Percentiles rank a stretch among this genome's conserved stretches.
phyloP scores from a whole-genome alignment of 2,329 filamentous ascomycete species.

The Aspergillus sp. region DNA sequence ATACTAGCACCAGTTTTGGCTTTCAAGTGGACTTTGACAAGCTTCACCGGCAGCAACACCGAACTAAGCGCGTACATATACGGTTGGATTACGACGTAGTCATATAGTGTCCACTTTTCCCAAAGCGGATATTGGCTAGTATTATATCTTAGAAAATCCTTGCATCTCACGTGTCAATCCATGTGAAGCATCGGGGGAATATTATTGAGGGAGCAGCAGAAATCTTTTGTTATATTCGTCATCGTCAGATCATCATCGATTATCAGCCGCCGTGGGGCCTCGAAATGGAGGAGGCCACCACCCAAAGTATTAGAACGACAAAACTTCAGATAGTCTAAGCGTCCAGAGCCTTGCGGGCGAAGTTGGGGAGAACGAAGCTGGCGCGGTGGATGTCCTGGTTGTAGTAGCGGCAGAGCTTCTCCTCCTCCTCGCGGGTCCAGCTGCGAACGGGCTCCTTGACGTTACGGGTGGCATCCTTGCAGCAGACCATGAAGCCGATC shows the following conservation, averaged over 20 bases:
- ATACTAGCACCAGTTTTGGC: neutral
- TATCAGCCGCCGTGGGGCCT: slow-evolving; percentile 14
- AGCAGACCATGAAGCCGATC: slow-evolving; percentile 99
- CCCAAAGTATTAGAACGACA: slow-evolving; percentile 11
- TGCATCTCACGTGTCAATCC: neutral
- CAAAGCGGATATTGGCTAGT: slow-evolving; percentile 1
- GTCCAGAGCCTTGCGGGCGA: slow-evolving; percentile 73
- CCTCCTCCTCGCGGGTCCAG: slow-evolving; percentile 86
- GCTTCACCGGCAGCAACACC: neutral
- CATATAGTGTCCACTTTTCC: no score
- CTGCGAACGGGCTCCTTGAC: slow-evolving; percentile 80
- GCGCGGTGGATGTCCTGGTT: slow-evolving; percentile 96
- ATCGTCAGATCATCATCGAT: slow-evolving; percentile 25
- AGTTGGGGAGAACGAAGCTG: slow-evolving; percentile 88
- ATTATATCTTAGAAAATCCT: neutral
- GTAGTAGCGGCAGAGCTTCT: slow-evolving; percentile 93
- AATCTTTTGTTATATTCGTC: slow-evolving; percentile 17
- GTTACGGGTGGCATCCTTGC: slow-evolving; percentile 84
- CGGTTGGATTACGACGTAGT: neutral
- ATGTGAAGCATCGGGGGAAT: neutral
- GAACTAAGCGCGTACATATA: neutral
- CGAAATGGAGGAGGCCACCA: slow-evolving; percentile 7
- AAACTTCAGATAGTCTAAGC: slow-evolving; percentile 19
- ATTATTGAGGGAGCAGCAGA: neutral
- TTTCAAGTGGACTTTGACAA: neutral